These are phyloP conservation scores for Colletotrichum sojae DNA, from an alignment of 2,329 filamentous ascomycete genomes.

Conservation along the genomic window DNA sequence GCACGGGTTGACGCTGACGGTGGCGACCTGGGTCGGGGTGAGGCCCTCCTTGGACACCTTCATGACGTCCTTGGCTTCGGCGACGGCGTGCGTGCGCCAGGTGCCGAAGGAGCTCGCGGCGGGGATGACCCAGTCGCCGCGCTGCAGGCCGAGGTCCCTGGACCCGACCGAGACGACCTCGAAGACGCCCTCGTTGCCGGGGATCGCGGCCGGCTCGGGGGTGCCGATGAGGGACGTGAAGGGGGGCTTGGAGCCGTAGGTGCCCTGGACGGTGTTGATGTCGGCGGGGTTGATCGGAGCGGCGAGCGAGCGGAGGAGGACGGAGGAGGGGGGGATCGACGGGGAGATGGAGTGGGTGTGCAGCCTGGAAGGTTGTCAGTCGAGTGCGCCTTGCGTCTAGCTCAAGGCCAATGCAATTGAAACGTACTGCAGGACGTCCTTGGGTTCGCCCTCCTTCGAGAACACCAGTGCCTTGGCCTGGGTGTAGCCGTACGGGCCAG, in stretches of 20 bases:
- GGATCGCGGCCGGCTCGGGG: constrained; percentile 79
- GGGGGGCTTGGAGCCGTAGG: constrained; percentile 88
- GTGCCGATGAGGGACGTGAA: constrained; percentile 86
- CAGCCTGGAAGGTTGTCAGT: constrained; percentile 56
- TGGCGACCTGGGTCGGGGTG: constrained; percentile 84
- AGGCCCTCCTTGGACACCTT: constrained; percentile 81
- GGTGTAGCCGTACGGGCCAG: constrained; percentile 82
- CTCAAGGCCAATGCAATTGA: neutral
- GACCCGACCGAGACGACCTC: constrained; percentile 83
- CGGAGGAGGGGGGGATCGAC: constrained; percentile 71
- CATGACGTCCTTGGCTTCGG: constrained; percentile 70
- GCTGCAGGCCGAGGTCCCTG: constrained; percentile 66
- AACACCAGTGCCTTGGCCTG: constrained; percentile 88
- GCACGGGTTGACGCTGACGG: constrained; percentile 92
- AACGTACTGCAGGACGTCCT: constrained; percentile 74
- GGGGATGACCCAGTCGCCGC: constrained; percentile 96
- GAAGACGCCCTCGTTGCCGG: constrained; percentile 93
- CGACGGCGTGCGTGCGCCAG: constrained; percentile 91
- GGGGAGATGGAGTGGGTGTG: constrained; percentile 85
- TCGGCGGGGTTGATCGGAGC: constrained; percentile 97
- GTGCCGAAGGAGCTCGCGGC: constrained; percentile 88
- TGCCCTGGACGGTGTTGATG: constrained; percentile 97
- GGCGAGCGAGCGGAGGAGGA: constrained; percentile 90
- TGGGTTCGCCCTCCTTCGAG: constrained; percentile 80
- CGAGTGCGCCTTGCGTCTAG: neutral